Evolutionary conservation across 164 flowering plant genomes (phyloP).

Genomic region (Taxillus chinensis): DNA sequence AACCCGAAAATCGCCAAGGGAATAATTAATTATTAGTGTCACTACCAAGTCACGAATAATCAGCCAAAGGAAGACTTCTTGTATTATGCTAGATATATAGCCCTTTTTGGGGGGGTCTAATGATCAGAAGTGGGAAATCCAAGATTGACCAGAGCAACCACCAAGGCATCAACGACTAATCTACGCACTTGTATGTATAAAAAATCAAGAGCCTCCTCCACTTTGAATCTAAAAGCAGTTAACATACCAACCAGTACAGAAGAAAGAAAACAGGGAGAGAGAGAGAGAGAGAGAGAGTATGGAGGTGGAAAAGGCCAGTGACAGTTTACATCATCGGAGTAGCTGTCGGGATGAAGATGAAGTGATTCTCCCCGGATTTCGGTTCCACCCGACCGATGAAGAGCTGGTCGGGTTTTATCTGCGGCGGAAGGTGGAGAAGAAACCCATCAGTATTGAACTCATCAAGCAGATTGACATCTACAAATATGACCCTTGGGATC

Average conservation of each 20-base stretch:
- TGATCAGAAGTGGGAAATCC: neutral
- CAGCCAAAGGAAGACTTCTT: neutral
- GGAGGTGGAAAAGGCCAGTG: neutral
- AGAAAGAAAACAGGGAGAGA: neutral
- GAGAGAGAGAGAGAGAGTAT: neutral
- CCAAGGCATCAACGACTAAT: neutral
- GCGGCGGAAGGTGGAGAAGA: slow-evolving; percentile 1
- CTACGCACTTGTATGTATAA: neutral
- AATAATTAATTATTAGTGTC: neutral
- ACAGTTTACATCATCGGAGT: neutral
- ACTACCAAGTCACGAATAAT: neutral
- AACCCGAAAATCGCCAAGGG: neutral
- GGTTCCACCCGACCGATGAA: slow-evolving; percentile 2
- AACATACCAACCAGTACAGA: neutral
- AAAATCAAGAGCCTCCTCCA: neutral
- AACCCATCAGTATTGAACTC: slow-evolving; percentile 1
- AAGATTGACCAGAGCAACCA: neutral
- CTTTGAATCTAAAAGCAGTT: neutral
- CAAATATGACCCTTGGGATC: slow-evolving; percentile 4
- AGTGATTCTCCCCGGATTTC: neutral
- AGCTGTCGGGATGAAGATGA: neutral
- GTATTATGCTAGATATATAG: neutral
- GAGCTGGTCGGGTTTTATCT: slow-evolving; percentile 1
- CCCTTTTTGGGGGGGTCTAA: no score
- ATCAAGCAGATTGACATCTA: slow-evolving; percentile 1